These are phyloP conservation scores for Paratinospora sagittata DNA, from an alignment of 164 flowering plant species.

Conservation along the genomic window DNA sequence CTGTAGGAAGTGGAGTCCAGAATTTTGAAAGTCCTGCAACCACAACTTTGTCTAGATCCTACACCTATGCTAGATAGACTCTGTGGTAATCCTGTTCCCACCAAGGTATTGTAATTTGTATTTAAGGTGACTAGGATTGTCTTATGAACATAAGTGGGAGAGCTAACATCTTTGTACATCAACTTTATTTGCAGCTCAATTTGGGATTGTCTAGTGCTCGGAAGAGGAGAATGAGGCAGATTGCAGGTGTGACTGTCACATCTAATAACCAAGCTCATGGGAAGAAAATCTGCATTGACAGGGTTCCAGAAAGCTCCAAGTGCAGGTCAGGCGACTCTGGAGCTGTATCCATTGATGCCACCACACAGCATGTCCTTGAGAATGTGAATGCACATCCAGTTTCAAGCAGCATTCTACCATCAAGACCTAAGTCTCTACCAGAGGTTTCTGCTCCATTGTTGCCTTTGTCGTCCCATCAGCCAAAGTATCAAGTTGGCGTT, in stretches of 20 bases:
- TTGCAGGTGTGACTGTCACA: conserved; percentile 56
- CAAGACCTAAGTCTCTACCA: conserved; percentile 36
- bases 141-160: conserved; percentile 1
- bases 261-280: conserved; percentile 56
- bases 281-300: conserved; percentile 70
- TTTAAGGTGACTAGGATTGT: not conserved
- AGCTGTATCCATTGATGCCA: conserved; percentile 28
- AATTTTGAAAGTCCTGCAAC: conserved; percentile 81
- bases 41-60: conserved; percentile 81
- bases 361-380: conserved; percentile 39
- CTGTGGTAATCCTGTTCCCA: conserved; percentile 32
- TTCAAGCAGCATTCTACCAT: conserved; percentile 26
- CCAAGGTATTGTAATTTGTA: conserved; percentile 45
- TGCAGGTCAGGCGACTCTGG: conserved; percentile 44
- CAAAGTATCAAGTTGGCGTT: conserved; percentile 39
- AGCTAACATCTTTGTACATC: conserved; percentile 1
- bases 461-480: conserved; percentile 36
- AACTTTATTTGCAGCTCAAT: conserved; percentile 54
- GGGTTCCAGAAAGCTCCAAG: conserved; percentile 50
- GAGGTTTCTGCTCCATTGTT: conserved; percentile 41
- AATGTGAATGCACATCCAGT: conserved; percentile 36
- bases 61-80: conserved; percentile 78
- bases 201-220: conserved; percentile 42
- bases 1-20: conserved; percentile 88
- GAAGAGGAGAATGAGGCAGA: conserved; percentile 63